A percentile compares a stretch with the other conserved stretches of the same genome.
Conservation (phyloP, 148 eudicot species). For the Hydrangea macrophylla region DNA sequence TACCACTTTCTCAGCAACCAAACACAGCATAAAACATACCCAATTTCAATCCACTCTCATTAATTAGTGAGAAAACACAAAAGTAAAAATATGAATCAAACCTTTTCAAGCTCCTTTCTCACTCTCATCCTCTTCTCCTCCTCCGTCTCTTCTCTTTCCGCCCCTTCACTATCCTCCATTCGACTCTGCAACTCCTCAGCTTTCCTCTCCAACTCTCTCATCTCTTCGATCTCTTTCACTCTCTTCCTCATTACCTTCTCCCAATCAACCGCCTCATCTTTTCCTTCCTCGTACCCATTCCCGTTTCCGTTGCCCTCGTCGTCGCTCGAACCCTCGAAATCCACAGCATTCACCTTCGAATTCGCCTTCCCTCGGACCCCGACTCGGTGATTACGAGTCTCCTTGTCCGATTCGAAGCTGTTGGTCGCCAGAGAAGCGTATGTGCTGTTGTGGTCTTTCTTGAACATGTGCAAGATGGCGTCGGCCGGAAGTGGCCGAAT, state of each 20-base stretch:
- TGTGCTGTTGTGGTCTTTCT: conserved; percentile 30
- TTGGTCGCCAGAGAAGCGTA: conserved; percentile 9
- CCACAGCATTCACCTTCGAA: conserved; percentile 46
- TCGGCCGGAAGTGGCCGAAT: conserved; percentile 54
- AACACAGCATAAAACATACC: not conserved
- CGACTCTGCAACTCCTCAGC: conserved; percentile 71
- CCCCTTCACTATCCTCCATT: conserved; percentile 32
- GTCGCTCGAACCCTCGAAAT: conserved; percentile 57
- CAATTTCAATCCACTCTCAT: not conserved
- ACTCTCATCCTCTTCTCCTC: conserved; percentile 86
- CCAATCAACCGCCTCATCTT: conserved; percentile 52
- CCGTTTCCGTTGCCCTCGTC: conserved; percentile 38
- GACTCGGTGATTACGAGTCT: conserved; percentile 21
- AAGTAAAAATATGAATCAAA: not conserved
- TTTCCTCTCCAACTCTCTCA: conserved; percentile 78
- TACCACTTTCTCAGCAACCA: conserved; percentile 6
- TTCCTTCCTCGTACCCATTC: conserved; percentile 31
- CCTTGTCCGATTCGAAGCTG: conserved; percentile 30
- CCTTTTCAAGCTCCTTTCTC: conserved; percentile 87
- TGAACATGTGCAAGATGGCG: conserved; percentile 46
- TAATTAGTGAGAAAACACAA: not conserved
- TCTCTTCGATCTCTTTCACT: conserved; percentile 74
- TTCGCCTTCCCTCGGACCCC: conserved; percentile 38
- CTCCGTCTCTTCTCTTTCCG: conserved; percentile 54
- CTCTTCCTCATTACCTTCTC: conserved; percentile 80